Conservation (phyloP, 2,329 filamentous ascomycete species). For the Coniochaeta hoffmannii region DNA sequence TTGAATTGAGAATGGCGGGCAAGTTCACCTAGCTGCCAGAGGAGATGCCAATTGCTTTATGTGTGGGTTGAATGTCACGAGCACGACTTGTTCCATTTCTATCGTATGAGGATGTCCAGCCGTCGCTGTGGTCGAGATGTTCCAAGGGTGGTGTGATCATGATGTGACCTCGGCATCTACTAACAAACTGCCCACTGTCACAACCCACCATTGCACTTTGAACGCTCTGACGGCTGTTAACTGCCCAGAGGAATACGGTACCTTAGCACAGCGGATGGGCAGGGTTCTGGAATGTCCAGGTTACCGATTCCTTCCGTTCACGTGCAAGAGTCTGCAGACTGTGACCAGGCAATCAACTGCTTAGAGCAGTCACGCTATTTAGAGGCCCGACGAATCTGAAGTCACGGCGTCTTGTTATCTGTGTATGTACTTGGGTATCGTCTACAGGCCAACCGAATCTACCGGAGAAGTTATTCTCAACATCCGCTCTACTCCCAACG, state of each 20-base stretch:
- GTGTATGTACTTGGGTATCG: conserved; percentile 14
- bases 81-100: neutral
- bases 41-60: conserved; percentile 4
- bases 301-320: neutral
- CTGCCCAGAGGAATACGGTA: no score
- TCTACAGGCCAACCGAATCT: conserved; percentile 4
- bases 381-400: neutral
- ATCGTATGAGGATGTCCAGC: neutral
- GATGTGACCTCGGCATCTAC: neutral
- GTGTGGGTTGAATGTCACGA: neutral
- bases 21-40: neutral
- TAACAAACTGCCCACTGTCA: neutral
- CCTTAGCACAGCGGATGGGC: no score
- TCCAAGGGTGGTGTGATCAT: neutral
- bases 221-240: neutral
- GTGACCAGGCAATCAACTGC: neutral
- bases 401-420: neutral
- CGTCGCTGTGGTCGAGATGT: neutral
- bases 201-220: neutral
- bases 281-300: no score
- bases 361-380: neutral
- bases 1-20: neutral
- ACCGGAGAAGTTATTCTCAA: conserved; percentile 2
- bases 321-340: neutral
- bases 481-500: neutral